Percentiles rank a stretch among this genome's conserved stretches.
Evolutionary conservation across 768 basidiomycete species (phyloP).

Genomic region (Pholiota microspora): DNA sequence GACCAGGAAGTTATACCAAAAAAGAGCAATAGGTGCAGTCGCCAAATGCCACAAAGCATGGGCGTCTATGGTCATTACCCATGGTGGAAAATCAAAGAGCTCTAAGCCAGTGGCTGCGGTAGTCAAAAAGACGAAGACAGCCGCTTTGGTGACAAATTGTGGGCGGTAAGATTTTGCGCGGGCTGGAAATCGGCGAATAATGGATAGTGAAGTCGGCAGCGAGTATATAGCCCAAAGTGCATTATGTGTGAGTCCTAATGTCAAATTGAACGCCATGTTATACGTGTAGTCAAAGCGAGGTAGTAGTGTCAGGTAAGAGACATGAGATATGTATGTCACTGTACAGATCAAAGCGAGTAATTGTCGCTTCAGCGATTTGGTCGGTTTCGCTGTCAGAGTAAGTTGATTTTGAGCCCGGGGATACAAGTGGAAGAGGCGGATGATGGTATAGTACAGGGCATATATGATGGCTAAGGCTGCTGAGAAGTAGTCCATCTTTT

Average conservation of each 20-base stretch:
- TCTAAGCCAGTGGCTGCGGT: conserved; percentile 78
- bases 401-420: conserved; percentile 31
- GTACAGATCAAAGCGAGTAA: conserved; percentile 53
- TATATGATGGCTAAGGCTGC: conserved; percentile 84
- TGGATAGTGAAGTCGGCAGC: conserved; percentile 43
- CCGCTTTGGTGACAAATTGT: conserved; percentile 49
- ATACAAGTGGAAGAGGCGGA: conserved; percentile 80
- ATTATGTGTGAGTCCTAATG: conserved; percentile 77
- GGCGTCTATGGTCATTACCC: conserved; percentile 76
- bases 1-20: conserved; percentile 87
- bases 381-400: conserved; percentile 18
- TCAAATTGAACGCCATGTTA: conserved; percentile 85
- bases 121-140: conserved; percentile 63
- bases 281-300: conserved; percentile 91
- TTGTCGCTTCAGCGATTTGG: conserved; percentile 22
- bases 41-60: conserved; percentile 92
- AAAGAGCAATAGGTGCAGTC: conserved; percentile 71
- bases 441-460: conserved; percentile 72
- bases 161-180: conserved; percentile 60
- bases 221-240: conserved; percentile 78
- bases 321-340: conserved; percentile 61
- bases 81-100: conserved; percentile 88
- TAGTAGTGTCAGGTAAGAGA: conserved; percentile 73
- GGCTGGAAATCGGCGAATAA: conserved; percentile 54
- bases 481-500: conserved; percentile 94